A percentile compares a stretch with the other conserved stretches of the same genome.
Evolutionary conservation across 1,284 basidiomycete species (phyloP).

Genomic region (Uromyces viciae-fabae): DNA sequence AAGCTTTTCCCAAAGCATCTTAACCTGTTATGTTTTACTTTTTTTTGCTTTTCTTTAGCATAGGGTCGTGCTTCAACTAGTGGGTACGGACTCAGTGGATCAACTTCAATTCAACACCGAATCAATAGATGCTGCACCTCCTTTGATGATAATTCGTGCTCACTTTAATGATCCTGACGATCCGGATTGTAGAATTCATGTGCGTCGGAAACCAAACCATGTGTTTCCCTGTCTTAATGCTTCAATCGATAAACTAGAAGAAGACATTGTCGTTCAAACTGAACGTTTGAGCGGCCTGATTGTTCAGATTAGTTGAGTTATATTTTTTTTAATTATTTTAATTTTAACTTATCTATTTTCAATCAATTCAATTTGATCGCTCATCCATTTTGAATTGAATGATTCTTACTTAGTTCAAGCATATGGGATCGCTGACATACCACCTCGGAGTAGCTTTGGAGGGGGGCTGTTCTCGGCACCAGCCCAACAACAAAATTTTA

Average conservation of each 20-base stretch:
- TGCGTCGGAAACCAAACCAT: background rate
- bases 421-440: constrained; percentile 34
- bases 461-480: background rate
- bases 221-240: constrained; percentile 5
- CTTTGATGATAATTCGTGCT: constrained; percentile 39
- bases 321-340: too few species aligned
- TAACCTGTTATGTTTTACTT: too few species aligned
- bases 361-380: background rate
- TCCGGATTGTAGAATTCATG: constrained; percentile 32
- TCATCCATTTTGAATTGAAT: background rate
- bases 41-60: constrained; percentile 12
- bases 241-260: constrained; percentile 24
- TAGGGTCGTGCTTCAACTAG: constrained; percentile 43
- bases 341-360: too few species aligned
- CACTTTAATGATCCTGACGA: constrained; percentile 43
- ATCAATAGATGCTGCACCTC: constrained; percentile 1
- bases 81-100: constrained; percentile 38
- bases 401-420: constrained; percentile 15
- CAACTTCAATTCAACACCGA: constrained; percentile 20
- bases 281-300: constrained; percentile 32
- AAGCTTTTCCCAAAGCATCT: background rate
- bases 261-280: constrained; percentile 31
- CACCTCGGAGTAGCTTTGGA: background rate
- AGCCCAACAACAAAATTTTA: constrained; percentile 6
- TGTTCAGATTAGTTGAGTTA: constrained; percentile 28